phyloP scores from a whole-genome alignment of 2,329 filamentous ascomycete genomes.

The Colletotrichum tropicale region DNA sequence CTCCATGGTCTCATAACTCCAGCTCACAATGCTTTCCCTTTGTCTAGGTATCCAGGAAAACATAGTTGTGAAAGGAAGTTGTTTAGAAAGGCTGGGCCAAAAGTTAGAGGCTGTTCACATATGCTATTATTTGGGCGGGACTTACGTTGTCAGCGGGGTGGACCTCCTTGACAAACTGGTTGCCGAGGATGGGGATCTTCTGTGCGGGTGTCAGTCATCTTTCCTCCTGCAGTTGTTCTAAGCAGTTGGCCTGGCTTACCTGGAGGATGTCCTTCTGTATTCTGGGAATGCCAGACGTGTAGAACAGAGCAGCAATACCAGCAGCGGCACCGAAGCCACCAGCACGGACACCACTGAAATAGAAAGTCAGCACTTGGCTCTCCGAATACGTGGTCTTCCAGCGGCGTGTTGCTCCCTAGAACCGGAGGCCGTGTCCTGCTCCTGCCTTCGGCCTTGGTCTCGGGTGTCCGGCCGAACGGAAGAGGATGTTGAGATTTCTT shows the following conservation, averaged over 20 bases:
- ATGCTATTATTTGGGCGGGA: constrained; percentile 15
- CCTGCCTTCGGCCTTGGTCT: neutral
- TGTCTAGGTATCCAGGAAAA: neutral
- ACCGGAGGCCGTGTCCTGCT: neutral
- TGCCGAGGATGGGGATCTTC: constrained; percentile 60
- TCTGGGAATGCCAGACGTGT: constrained; percentile 65
- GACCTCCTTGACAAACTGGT: constrained; percentile 56
- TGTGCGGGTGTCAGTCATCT: constrained; percentile 30
- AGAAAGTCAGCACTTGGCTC: neutral
- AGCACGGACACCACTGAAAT: constrained; percentile 52
- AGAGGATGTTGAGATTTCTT: neutral
- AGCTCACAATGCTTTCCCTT: neutral
- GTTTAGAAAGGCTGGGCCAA: constrained; percentile 43
- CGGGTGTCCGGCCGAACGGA: neutral
- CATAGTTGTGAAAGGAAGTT: neutral
- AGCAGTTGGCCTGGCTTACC: constrained; percentile 38
- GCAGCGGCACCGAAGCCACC: constrained; percentile 63
- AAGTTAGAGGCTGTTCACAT: neutral
- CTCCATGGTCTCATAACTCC: neutral
- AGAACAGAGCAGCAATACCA: constrained; percentile 63
- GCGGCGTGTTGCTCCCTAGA: neutral
- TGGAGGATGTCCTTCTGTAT: constrained; percentile 64
- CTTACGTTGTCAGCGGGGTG: constrained; percentile 68
- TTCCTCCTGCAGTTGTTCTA: constrained; percentile 16
- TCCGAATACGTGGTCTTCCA: neutral